Evolutionary conservation across 139 green algal species (phyloP), one percentile per base, ranked within the genome.

Genomic region (Chlorella sorokiniana): DNA sequence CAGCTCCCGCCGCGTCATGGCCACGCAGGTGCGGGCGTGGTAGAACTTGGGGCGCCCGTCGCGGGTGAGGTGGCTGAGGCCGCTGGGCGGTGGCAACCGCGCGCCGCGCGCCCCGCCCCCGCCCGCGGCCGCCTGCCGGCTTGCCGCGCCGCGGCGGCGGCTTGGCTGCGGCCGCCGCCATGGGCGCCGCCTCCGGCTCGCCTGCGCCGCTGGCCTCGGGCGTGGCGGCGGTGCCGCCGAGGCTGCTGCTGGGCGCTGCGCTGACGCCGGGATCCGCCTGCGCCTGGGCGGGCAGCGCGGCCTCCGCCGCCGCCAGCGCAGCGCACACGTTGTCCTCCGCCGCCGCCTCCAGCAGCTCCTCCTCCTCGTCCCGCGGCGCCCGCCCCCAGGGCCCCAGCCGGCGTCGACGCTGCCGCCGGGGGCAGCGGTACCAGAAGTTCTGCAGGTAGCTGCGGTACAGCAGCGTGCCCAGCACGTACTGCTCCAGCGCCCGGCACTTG

Each of bases 1-100:
- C 52, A 86, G 81, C 68, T 86, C 81, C 62, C 67, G 35, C 62
- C 29, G 37, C 0, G 73, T 86, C 62, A 86, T 42, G 9, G 81
- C 51, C 41, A 70, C 33, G 23, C 73, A 82, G 18, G 70, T 78
- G 35, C 33, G 40, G 75, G 73, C 81, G 69, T 85, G 81, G 65
- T 85, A 85, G 20, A 76, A 85, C 69, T 51, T 72, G 29, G 59
- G 70, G 16, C 69, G 80, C 42, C 80, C 80, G 7, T 67, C 23
- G 31, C 37, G n/a, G 31, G 54, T 79, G 5, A 76, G 76, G 63
- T 65, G 33, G 31, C n/a, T 27, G 42, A 83, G 65, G 22, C 64
- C 74, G 38, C 56, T 40, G 22, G 35, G 72, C 51, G 25, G 72
- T 51, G 22, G 72, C 41, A 54, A 40, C 33, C 68, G 45, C 45